A percentile compares a stretch with the other conserved stretches of the same genome.
Evolutionary conservation across 768 basidiomycete species (phyloP).

Genomic region (Cyclocybe aegerita): DNA sequence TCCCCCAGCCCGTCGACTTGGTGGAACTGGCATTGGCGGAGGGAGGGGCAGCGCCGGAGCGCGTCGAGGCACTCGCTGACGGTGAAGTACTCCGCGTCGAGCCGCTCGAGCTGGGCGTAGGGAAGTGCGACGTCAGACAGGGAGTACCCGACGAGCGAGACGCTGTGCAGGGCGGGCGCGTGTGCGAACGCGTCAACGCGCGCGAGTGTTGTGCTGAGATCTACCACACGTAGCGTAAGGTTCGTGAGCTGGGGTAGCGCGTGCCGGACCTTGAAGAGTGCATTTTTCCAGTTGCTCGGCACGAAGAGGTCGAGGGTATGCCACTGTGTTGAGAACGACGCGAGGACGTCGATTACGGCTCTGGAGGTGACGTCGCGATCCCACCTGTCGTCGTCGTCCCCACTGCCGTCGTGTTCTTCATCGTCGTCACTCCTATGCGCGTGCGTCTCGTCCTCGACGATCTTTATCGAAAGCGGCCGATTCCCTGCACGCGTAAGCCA

Average conservation of each 20-base stretch:
- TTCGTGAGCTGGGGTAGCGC: conserved; percentile 6
- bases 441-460: conserved; percentile 16
- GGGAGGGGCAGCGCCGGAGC: conserved; percentile 10
- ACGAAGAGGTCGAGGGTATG: conserved; percentile 20
- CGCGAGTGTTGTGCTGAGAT: conserved; percentile 13
- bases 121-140: conserved; percentile 16
- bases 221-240: conserved; percentile 11
- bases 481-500: conserved; percentile 17
- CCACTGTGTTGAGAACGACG: conserved; percentile 15
- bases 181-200: conserved; percentile 13
- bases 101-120: conserved; percentile 14
- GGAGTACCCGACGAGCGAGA: conserved; percentile 18
- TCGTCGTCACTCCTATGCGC: background rate
- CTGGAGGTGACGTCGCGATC: conserved; percentile 13
- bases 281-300: conserved; percentile 14
- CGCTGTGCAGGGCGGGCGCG: conserved; percentile 15
- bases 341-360: conserved; percentile 16
- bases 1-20: conserved; percentile 13
- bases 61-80: conserved; percentile 18
- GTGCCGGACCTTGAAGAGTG: conserved; percentile 4
- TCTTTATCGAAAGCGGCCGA: conserved; percentile 14
- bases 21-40: conserved; percentile 16
- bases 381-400: background rate
- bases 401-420: too few relatives aligned
- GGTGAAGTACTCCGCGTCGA: conserved; percentile 18